Base-by-base conservation (phyloP, 2,329 filamentous ascomycete species). In the Talaromyces sp. region DNA sequence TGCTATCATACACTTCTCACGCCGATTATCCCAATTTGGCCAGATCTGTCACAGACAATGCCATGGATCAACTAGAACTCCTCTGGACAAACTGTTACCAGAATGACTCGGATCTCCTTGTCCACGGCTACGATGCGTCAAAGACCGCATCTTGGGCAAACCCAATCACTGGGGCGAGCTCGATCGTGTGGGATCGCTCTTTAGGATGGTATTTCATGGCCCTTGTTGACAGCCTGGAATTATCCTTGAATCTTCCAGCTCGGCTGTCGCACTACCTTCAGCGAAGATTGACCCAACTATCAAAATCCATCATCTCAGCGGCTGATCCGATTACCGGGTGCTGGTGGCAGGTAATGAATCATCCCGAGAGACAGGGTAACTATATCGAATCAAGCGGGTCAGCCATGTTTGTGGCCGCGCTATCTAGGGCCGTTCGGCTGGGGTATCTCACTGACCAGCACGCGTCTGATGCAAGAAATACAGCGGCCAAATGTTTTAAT, bases 341-440 rank as follows among this genome's bases (percentile, higher is more conserved):
- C 6, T 86, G 83, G 82, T 85, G 81, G 79, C 69, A 84, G 47
- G 71, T 85, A 39, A 81, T 85, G 77, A 77, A 77, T 58, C 78
- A 80, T 49, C 74, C 77, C 0, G 76, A 75, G 1, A 60, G 66
- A 35, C 57, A 75, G 41, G 82, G 81, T 2, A 86, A 87, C 66
- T 86, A 82, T 65, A 79, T 86, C 43, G 82, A 86, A 70, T 81
- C 80, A 30, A 83, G 81, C 29, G 83, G 77, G 7, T 80, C 80
- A 2, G 82, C 81, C 3, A 82, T 86, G 78, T 85, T 84, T 58
- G 73, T 76, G 0, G 83, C 81, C 49, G 77, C 80, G 0, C 67
- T 83, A 54, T 64, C 84, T 11, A 79, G 75, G 57, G 82, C 78
- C 0, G 68, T 71, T 8, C 63, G 72, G 27, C 40, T 75, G 5